These are phyloP conservation scores for Recurvomyces mirabilis DNA, from an alignment of 495 filamentous ascomycete species.

Conservation along the genomic window DNA sequence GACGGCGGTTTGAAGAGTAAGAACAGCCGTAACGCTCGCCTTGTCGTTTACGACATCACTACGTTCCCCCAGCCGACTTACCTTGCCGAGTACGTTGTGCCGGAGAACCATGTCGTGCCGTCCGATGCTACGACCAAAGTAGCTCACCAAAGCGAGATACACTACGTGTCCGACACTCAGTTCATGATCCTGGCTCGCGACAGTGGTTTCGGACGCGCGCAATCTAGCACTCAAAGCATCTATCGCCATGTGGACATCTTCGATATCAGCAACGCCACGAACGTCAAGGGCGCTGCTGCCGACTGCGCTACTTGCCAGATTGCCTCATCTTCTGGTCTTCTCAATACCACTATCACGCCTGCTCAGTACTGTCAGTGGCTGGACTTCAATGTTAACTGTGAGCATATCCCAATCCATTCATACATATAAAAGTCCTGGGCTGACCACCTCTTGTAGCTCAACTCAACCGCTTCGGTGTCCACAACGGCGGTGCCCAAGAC, in stretches of 20 bases:
- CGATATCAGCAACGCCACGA: constrained; percentile 52
- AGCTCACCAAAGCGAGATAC: constrained; percentile 61
- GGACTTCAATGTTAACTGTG: constrained; percentile 59
- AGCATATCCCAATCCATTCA: too few species aligned
- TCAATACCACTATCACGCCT: constrained; percentile 47
- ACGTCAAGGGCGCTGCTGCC: constrained; percentile 46
- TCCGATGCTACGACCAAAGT: constrained; percentile 40
- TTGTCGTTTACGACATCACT: constrained; percentile 53
- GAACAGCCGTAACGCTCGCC: constrained; percentile 43
- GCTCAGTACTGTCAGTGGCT: constrained; percentile 60
- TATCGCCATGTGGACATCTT: constrained; percentile 70
- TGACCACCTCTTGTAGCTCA: too few species aligned
- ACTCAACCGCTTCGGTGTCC: constrained; percentile 55
- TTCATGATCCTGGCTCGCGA: constrained; percentile 65
- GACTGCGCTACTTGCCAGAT: constrained; percentile 43
- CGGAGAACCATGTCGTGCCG: constrained; percentile 38
- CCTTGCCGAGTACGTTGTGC: constrained; percentile 53
- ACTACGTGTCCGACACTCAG: constrained; percentile 49
- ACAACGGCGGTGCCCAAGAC: constrained; percentile 54
- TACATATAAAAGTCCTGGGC: too few species aligned
- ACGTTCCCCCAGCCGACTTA: constrained; percentile 18
- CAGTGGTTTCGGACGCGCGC: constrained; percentile 48
- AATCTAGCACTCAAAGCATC: constrained; percentile 39
- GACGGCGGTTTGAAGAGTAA: constrained; percentile 51
- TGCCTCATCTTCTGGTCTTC: constrained; percentile 41